Evolutionary conservation across 768 basidiomycete genomes (phyloP).

Genomic region (Podaxis mareebaensis): DNA sequence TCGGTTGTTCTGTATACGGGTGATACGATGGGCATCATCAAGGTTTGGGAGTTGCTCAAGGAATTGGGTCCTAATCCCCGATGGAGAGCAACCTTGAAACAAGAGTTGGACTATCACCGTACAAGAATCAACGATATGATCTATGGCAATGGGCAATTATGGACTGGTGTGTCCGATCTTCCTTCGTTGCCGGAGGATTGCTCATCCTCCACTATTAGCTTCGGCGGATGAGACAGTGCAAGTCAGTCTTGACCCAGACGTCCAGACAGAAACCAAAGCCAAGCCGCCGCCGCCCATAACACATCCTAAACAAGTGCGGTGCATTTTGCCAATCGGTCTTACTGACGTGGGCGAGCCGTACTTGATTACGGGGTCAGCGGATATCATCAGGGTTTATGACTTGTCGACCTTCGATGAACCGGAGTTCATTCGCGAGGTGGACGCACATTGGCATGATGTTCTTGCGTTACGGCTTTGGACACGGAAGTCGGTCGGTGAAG

Average conservation of each 20-base stretch:
- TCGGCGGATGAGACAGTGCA: slow-evolving; percentile 88
- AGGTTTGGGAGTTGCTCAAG: slow-evolving; percentile 70
- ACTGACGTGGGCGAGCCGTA: slow-evolving; percentile 72
- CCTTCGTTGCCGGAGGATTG: not conserved
- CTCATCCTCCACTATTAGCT: slow-evolving; percentile 43
- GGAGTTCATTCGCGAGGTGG: slow-evolving; percentile 69
- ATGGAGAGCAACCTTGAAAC: slow-evolving; percentile 51
- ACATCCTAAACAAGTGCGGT: slow-evolving; percentile 68
- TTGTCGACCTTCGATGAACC: slow-evolving; percentile 66
- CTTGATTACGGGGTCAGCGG: slow-evolving; percentile 81
- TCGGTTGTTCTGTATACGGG: slow-evolving; percentile 70
- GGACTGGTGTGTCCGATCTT: slow-evolving; percentile 66
- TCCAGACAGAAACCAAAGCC: slow-evolving; percentile 16
- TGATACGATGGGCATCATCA: slow-evolving; percentile 92
- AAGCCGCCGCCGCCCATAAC: slow-evolving; percentile 52
- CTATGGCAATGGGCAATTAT: slow-evolving; percentile 71
- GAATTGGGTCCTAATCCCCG: slow-evolving; percentile 36
- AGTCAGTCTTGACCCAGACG: slow-evolving; percentile 47
- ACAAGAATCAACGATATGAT: slow-evolving; percentile 79
- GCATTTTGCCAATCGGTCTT: slow-evolving; percentile 67
- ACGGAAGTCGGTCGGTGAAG: slow-evolving; percentile 44
- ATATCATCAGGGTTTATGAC: slow-evolving; percentile 80
- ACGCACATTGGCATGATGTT: slow-evolving; percentile 92
- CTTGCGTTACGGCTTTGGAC: slow-evolving; percentile 75
- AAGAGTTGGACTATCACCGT: slow-evolving; percentile 72